Base-by-base conservation (phyloP, 2,329 filamentous ascomycete species). In the Aschersonia sp. region DNA sequence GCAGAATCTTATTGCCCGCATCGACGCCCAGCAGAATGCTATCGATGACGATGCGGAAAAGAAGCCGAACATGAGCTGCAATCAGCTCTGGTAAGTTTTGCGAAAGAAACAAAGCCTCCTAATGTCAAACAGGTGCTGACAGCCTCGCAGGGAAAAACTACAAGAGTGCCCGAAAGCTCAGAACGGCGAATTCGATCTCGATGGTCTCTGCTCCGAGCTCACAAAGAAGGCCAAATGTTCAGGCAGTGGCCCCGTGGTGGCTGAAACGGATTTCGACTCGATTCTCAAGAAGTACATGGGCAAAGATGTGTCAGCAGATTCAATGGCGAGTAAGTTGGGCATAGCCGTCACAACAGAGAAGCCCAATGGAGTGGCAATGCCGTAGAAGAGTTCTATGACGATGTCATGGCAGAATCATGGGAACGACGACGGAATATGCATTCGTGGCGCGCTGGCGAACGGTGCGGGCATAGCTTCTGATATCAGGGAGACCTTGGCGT, bases 171-270 rank as follows among this genome's bases (percentile, higher is more conserved):
- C 87, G 50, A 88, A 84, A 62, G 92, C 94, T 56, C 84, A 89
- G 60, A 85, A 79, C 49, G 89, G 89, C 56, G 89, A 94, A 56
- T 87, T 97, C 54, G 92, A 98, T 55, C 83, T 98, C 45, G 92
- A 98, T 60, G 81, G 83, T 35, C 76, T 98, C 30, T 98, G 92
- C 68, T 84, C 84, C 5, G 89, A 98, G 61, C 77, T 98, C 11
- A 86, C 90, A 53, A 86, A 89, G 62, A 98, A 98, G 69, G 92
- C 92, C 49, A 92, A 90, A 61, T 98, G 92, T 64, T 94, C 88
- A 0, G 86, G 94, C 55, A 83, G 76, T 14, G 90, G 92, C 12
- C 87, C 94, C 10, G 87, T 95, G 14, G 85, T 98, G 30, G 83
- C 88, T 52, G 82, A 94, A 66, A 79, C 79, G 47, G 89, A 97